Base-by-base conservation (phyloP, 768 basidiomycete species). In the Pholiota molesta region DNA sequence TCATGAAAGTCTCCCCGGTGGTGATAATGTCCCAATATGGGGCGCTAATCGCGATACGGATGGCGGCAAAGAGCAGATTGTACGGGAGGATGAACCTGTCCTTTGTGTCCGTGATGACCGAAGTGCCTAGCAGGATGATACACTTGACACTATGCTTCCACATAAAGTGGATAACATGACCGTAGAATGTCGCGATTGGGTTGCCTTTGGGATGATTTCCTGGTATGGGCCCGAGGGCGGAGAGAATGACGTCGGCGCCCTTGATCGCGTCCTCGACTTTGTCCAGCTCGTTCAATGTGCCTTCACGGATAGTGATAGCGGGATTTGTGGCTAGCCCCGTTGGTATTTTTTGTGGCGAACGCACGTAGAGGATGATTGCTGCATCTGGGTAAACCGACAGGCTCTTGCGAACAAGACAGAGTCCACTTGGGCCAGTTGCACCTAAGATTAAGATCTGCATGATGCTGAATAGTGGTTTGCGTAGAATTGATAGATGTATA, bases 121-220 rank as follows among this genome's bases (percentile, higher is more conserved):
- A 44, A 8, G 42, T 44, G 17, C 42, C 42, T n/a, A 44, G 42
- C 6, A 44, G 42, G 42, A 44, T 44, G 42, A 44, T 44, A 19
- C 42, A n/a, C 42, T 44, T 44, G 17, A 44, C 42, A 11, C 42
- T 19, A 37, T 79, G 76, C 29, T 76, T 71, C 58, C 77, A 74
- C 89, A 91, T 90, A 53, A 79, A 57, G n/a, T 79, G 78, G 65
- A 92, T 78, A 66, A 92, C 69, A 37, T 73, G 65, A n/a, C 74
- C 69, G 71, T 91, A 92, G 19, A 81, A 87, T 49, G 77, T 78
- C 1, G 89, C 86, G 53, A 92, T 76, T 14, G 91, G 90, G 14
- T 82, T 85, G 57, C 79, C 77, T 7, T 76, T 68, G 11, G 81
- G 77, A 57, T 83, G 78, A 53, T 73, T 74, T 26, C 77, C 49